Evolutionary conservation across 371 early-diverging fungal genomes (phyloP), one percentile per base, ranked within the genome.

Genomic region (Mucor piriformis): DNA sequence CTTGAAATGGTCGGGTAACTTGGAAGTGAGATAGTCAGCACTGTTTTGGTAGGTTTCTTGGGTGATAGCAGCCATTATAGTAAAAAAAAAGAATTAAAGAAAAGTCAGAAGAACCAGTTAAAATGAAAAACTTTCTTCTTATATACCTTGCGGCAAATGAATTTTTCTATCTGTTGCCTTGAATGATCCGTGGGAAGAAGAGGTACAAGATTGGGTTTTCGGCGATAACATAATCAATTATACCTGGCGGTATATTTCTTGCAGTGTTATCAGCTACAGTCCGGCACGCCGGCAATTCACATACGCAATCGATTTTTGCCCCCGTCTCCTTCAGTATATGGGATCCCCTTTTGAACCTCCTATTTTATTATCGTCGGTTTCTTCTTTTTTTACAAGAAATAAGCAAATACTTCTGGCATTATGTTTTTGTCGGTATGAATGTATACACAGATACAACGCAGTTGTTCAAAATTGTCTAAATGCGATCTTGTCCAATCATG

Each of bases 1-100:
- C 16, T 78, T 63, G 35, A 77, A 77, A 8, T 70, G 57, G 5
- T 69, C 59, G 2, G 81, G 78, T 3, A 81, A 46, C 2, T 50
- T 61, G 5, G 64, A 43, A 5, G 54, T 51, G 16, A 77, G 54
- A 52, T 61, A 77, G 1, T 69, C 56, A 1, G 56, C 58, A 47
- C 63, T 71, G 34, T 50, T 13, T 56, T 60, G 48, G 33, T 73
- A 73, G 40, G 68, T 64, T 50, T 66, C 59, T 60, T 76, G 72
- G 15, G 68, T 59, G 23, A 70, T 62, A 33, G 49, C 46, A 20
- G 47, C 46, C 61, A 59, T 54, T 13, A n/a, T 12, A 57, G 37
- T 24, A 16, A 33, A 33, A 54, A 1, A 27, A 52, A 47, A 51
- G 27, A 12, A 35, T 10, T 34, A 43, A 27, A 52, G 42, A 16